Base-by-base conservation (phyloP, 148 eudicot species). In the Heliosperma pusillum region DNA sequence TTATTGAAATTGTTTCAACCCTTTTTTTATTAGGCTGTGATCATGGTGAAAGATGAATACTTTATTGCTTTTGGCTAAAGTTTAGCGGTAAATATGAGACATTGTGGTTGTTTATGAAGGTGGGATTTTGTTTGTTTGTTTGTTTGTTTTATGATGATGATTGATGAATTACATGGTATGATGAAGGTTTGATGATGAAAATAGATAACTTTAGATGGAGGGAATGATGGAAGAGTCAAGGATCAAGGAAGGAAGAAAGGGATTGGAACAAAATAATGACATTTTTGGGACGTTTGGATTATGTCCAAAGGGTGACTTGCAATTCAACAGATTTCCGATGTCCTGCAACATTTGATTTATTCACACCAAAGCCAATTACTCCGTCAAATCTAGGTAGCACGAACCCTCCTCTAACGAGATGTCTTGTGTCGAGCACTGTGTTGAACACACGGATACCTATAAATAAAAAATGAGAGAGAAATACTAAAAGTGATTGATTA, bases 191-290 rank as follows among this genome's bases (percentile, higher is more conserved):
- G 72, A 24, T 47, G 20, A 42, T 42, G 58, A 60, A 56, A 36
- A 72, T 69, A 50, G 63, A 68, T 21, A 69, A 22, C 30, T 58
- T 68, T 42, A 10, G 22, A 19, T n/a, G 52, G 26, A 52, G 71
- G 71, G 29, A 44, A 22, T 68, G 55, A 44, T 67, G 25, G 15
- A 20, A 22, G 19, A 1, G 10, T 9, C 36, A 7, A 29, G 42
- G 9, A 36, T 36, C 17, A 68, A 68, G 53, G 56, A 52, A 42
- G 5, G 70, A 67, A 56, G 70, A 36, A 68, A 68, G n/a, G 71
- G 71, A 68, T 68, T 44, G 22, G 45, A 33, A 65, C 69, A 62
- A 62, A 62, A 25, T 5, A 25, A 42, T 42, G 5, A 5, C 9
- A 42, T 27, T 11, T 22, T 22, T 1, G 19, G 67, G 40, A 60